Percentiles rank a stretch among this genome's conserved stretches.
phyloP scores from a whole-genome alignment of 139 green algal species.

The Tetradesmus obliquus region DNA sequence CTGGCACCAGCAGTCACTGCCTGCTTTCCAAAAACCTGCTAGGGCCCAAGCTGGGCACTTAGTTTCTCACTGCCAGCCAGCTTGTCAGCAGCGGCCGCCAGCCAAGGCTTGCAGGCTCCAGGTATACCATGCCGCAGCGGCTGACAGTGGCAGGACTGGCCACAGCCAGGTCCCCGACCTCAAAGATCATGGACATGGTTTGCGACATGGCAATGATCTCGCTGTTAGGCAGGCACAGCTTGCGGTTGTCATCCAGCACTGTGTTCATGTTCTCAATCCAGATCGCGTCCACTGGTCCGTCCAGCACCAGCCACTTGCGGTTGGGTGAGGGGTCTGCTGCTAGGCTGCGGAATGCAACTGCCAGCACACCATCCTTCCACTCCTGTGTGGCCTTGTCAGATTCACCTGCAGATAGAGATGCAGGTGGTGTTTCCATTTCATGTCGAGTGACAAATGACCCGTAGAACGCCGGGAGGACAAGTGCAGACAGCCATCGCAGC shows the following conservation, averaged over 20 bases:
- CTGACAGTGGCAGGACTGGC: conserved; percentile 85
- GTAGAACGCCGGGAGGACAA: too few relatives aligned
- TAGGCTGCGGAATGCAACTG: conserved; percentile 71
- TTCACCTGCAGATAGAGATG: conserved; percentile 46
- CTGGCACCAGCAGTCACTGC: not conserved
- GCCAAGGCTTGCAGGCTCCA: conserved; percentile 81
- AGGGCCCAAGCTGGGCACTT: not conserved
- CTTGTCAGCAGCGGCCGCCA: conserved; percentile 73
- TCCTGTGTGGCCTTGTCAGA: conserved; percentile 78
- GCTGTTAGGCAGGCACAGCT: conserved; percentile 85
- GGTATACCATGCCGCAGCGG: conserved; percentile 88
- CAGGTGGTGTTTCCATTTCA: too few relatives aligned
- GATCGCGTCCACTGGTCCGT: conserved; percentile 86
- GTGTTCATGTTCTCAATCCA: conserved; percentile 95
- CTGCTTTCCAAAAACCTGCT: not conserved
- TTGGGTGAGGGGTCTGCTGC: conserved; percentile 64
- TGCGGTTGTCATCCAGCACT: conserved; percentile 90
- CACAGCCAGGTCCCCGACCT: conserved; percentile 83
- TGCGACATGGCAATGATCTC: conserved; percentile 90
- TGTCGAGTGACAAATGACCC: too few relatives aligned
- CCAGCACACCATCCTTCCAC: conserved; percentile 86
- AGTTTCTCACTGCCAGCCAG: conserved; percentile 62
- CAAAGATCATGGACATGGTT: conserved; percentile 91
- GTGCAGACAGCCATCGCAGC: not conserved
- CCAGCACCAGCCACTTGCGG: conserved; percentile 81